These are phyloP conservation scores for Chenopodium berlandieri DNA, from an alignment of 148 eudicot genomes.

Conservation along the genomic window DNA sequence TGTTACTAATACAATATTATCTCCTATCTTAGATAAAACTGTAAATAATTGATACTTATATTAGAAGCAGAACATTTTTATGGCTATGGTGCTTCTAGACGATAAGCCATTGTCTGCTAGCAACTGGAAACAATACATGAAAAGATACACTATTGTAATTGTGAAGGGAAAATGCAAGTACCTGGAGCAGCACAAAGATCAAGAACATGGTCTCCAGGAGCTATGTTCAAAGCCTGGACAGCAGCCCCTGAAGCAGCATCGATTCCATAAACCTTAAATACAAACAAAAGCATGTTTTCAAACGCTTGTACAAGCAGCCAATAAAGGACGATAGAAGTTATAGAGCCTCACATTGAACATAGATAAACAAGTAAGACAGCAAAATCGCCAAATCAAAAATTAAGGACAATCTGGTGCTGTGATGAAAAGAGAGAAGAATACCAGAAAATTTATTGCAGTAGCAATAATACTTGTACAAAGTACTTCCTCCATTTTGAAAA, in stretches of 20 bases:
- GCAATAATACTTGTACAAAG: background rate
- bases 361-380: background rate
- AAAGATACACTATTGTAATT: background rate
- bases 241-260: conserved; percentile 99
- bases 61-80: background rate
- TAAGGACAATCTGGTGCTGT: background rate
- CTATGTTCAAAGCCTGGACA: conserved; percentile 64
- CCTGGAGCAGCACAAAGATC: conserved; percentile 99
- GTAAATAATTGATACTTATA: background rate
- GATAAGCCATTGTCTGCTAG: background rate
- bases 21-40: background rate
- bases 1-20: background rate
- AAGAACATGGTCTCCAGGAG: conserved; percentile 73
- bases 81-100: conserved; percentile 1
- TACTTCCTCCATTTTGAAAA: too few species aligned
- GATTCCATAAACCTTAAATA: conserved; percentile 75
- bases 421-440: background rate
- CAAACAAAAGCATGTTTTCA: background rate
- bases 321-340: background rate
- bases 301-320: background rate
- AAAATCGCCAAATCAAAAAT: background rate
- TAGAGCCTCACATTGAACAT: background rate
- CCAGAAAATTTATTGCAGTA: background rate
- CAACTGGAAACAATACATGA: background rate
- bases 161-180: conserved; percentile 21